Percentiles rank a stretch among this genome's conserved stretches.
phyloP scores from a whole-genome alignment of 2,329 filamentous ascomycete genomes.

The Microthyrium microscopicum region DNA sequence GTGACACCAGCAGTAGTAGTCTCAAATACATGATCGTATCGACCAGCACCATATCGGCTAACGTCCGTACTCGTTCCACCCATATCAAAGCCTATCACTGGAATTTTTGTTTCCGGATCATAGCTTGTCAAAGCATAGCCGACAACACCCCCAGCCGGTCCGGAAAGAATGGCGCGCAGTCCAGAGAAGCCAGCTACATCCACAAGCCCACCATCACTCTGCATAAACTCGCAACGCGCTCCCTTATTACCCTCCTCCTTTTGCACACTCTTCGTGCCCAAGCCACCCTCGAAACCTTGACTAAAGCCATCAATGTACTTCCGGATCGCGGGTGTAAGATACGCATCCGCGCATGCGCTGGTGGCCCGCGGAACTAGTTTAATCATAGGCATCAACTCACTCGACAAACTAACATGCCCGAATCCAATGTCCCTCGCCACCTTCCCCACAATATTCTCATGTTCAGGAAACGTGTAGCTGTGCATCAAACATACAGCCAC shows the following conservation, averaged over 20 bases:
- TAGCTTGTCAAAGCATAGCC: constrained; percentile 87
- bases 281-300: constrained; percentile 61
- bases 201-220: constrained; percentile 58
- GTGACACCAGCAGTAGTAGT: constrained; percentile 89
- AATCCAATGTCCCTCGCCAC: constrained; percentile 71
- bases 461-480: constrained; percentile 76
- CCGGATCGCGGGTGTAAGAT: constrained; percentile 62
- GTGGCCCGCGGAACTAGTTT: constrained; percentile 62
- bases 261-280: constrained; percentile 61
- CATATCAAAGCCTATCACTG: constrained; percentile 94
- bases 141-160: constrained; percentile 83
- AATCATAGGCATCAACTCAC: constrained; percentile 78
- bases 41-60: constrained; percentile 66
- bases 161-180: constrained; percentile 69
- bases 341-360: constrained; percentile 64
- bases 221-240: constrained; percentile 88
- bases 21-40: constrained; percentile 88
- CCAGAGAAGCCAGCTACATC: constrained; percentile 73
- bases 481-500: constrained; percentile 88
- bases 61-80: constrained; percentile 87
- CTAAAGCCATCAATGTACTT: constrained; percentile 67
- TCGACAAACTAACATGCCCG: constrained; percentile 62
- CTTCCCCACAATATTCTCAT: constrained; percentile 62
- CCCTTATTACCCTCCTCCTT: constrained; percentile 46
- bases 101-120: constrained; percentile 62